A percentile compares a stretch with the other conserved stretches of the same genome.
phyloP scores from a whole-genome alignment of 257 asterid genomes.

The Cynanchum wilfordii region DNA sequence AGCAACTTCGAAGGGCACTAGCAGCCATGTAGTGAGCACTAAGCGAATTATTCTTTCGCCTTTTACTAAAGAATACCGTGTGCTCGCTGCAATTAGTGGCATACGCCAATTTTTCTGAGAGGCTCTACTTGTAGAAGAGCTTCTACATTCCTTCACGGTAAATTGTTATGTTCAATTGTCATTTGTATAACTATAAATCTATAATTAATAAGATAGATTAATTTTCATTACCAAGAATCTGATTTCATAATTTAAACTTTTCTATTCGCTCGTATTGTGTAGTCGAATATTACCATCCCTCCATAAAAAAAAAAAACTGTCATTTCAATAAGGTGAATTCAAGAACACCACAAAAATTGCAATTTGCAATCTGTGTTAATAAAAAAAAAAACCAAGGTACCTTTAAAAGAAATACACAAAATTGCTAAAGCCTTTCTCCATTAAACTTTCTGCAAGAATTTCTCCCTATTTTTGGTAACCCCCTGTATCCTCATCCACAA shows the following conservation, averaged over 20 bases:
- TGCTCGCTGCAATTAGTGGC: not conserved
- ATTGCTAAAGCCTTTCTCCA: not conserved
- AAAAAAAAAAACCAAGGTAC: not conserved
- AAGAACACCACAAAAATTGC: too few species aligned
- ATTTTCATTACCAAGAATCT: too few species aligned
- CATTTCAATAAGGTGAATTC: too few species aligned
- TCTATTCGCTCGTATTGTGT: too few species aligned
- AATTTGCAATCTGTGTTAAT: not conserved
- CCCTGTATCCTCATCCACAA: not conserved
- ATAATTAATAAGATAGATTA: too few species aligned
- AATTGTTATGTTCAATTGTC: too few species aligned
- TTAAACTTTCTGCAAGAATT: not conserved
- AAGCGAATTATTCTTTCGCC: conserved; percentile 24
- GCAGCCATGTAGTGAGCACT: conserved; percentile 14
- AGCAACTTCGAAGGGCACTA: not conserved
- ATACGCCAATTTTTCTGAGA: not conserved
- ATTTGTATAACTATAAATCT: too few species aligned
- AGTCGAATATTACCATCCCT: too few species aligned
- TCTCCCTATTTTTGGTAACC: not conserved
- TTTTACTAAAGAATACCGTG: conserved; percentile 26
- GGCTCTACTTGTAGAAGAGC: not conserved
- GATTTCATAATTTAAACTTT: too few species aligned
- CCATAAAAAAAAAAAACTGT: too few species aligned
- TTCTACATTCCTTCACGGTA: not conserved
- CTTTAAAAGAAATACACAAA: not conserved